Conservation (phyloP, 176 grass and related monocot species). For the Ampelocalamus luodianensis region DNA sequence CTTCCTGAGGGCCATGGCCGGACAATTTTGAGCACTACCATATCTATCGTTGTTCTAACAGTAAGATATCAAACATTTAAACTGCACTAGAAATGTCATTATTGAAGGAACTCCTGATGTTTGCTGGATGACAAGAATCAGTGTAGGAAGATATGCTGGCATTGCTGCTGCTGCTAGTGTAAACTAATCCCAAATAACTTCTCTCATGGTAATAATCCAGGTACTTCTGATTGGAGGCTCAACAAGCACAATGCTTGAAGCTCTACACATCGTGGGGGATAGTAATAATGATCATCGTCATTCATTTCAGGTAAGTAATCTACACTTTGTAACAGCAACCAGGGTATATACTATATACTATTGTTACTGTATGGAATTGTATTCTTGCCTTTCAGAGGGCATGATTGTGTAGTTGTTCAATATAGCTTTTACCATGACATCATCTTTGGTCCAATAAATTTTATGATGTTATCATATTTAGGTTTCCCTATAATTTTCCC, state of each 20-base stretch:
- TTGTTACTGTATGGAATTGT: too few relatives aligned
- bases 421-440: too few relatives aligned
- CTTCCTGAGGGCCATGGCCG: slow-evolving; percentile 77
- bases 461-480: too few relatives aligned
- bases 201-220: slow-evolving; percentile 37
- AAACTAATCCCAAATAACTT: background rate
- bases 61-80: slow-evolving; percentile 46
- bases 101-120: background rate
- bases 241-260: slow-evolving; percentile 89
- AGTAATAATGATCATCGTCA: slow-evolving; percentile 15
- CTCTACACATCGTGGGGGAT: slow-evolving; percentile 81
- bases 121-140: background rate
- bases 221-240: slow-evolving; percentile 88
- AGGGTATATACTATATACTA: too few relatives aligned
- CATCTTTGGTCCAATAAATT: too few relatives aligned
- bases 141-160: background rate
- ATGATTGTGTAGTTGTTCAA: too few relatives aligned
- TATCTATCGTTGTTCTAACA: slow-evolving; percentile 85
- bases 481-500: too few relatives aligned
- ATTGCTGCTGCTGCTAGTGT: background rate
- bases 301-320: slow-evolving; percentile 53
- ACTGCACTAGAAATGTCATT: background rate
- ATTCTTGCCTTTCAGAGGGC: too few relatives aligned
- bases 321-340: background rate
- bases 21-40: slow-evolving; percentile 91